These are phyloP conservation scores for Parietaria judaica DNA, from an alignment of 306 rosid species.

Conservation along the genomic window DNA sequence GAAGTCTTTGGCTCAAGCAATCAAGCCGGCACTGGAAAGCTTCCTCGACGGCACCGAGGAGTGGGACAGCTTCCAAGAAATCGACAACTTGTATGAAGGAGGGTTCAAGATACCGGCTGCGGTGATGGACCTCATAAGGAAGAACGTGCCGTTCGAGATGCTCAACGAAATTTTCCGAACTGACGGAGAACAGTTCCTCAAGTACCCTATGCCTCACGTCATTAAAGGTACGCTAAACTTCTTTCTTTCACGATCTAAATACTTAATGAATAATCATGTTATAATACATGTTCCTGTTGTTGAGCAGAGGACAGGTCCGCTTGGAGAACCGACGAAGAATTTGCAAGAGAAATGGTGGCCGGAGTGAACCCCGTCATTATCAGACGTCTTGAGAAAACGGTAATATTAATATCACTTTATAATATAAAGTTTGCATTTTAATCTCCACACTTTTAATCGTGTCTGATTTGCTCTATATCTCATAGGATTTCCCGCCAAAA, in stretches of 20 bases:
- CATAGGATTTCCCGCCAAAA: constrained; percentile 56
- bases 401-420: too few species aligned
- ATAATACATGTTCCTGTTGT: background rate
- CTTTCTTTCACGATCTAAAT: too few species aligned
- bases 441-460: background rate
- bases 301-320: constrained; percentile 39
- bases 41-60: constrained; percentile 45
- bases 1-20: constrained; percentile 48
- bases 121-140: constrained; percentile 31
- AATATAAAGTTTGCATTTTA: background rate
- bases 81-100: constrained; percentile 57
- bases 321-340: constrained; percentile 80
- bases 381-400: constrained; percentile 42
- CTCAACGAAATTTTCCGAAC: constrained; percentile 53
- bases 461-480: background rate
- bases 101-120: constrained; percentile 48
- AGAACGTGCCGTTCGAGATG: constrained; percentile 45
- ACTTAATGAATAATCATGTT: background rate
- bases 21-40: constrained; percentile 58
- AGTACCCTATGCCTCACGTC: constrained; percentile 61
- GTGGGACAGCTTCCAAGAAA: constrained; percentile 62
- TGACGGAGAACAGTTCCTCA: constrained; percentile 46
- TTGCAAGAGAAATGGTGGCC: constrained; percentile 63
- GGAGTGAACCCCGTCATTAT: constrained; percentile 61
- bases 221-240: constrained; percentile 41